phyloP scores from a whole-genome alignment of 495 filamentous ascomycete genomes.

The Trichoderma orchidacearum region DNA sequence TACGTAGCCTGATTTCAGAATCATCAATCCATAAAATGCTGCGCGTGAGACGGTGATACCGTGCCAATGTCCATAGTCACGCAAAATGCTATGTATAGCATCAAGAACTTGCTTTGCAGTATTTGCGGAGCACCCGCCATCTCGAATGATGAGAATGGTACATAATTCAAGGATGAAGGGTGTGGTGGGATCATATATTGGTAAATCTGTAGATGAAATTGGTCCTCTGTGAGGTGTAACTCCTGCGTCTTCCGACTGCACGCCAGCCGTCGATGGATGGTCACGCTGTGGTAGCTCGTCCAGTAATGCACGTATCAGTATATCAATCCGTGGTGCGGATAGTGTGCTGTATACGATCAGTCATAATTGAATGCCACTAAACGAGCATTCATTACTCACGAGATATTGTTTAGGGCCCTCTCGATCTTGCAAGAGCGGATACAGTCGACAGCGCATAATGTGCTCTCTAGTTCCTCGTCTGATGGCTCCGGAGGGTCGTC shows the following conservation, averaged over 20 bases:
- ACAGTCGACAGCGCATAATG: slow-evolving; percentile 85
- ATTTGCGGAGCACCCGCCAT: slow-evolving; percentile 51
- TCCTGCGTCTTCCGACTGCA: slow-evolving; percentile 66
- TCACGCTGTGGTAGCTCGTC: slow-evolving; percentile 77
- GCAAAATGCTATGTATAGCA: slow-evolving; percentile 64
- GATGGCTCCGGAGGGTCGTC: slow-evolving; percentile 97
- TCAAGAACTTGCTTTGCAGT: slow-evolving; percentile 70
- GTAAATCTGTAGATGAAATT: slow-evolving; percentile 32
- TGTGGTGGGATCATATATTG: slow-evolving; percentile 73
- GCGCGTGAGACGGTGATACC: slow-evolving; percentile 68
- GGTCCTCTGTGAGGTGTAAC: slow-evolving; percentile 43
- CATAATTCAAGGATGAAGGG: slow-evolving; percentile 83
- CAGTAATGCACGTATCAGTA: slow-evolving; percentile 59
- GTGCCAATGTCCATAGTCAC: slow-evolving; percentile 67
- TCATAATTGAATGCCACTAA: neutral
- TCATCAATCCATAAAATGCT: slow-evolving; percentile 70
- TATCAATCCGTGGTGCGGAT: slow-evolving; percentile 48
- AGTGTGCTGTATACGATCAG: slow-evolving; percentile 40
- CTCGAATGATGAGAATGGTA: slow-evolving; percentile 70
- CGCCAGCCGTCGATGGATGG: slow-evolving; percentile 67
- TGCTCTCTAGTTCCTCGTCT: slow-evolving; percentile 93
- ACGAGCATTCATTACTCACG: slow-evolving; percentile 34
- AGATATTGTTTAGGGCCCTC: slow-evolving; percentile 72
- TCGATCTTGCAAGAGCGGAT: slow-evolving; percentile 78
- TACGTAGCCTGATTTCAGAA: slow-evolving; percentile 82